Evolutionary conservation across 148 eudicot species (phyloP).

Genomic region (Silene conica): DNA sequence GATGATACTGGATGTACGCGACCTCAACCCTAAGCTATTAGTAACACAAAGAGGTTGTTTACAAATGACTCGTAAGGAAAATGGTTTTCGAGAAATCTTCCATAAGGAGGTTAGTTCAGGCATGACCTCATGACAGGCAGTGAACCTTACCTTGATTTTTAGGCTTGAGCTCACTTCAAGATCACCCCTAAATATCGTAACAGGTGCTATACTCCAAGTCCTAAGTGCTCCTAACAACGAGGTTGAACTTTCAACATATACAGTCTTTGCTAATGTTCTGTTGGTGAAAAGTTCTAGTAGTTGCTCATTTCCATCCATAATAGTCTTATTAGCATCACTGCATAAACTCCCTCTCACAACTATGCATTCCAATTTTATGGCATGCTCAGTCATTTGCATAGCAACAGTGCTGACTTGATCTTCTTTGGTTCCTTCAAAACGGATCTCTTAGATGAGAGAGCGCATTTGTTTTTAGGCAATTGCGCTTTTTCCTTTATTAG

Average conservation of each 20-base stretch:
- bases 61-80: background rate
- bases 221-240: conserved; percentile 86
- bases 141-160: conserved; percentile 71
- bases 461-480: conserved; percentile 83
- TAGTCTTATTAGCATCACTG: conserved; percentile 36
- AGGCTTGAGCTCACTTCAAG: conserved; percentile 70
- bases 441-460: conserved; percentile 72
- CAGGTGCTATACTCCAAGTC: conserved; percentile 85
- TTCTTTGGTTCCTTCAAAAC: conserved; percentile 81
- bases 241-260: conserved; percentile 68
- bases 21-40: background rate
- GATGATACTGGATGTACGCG: background rate
- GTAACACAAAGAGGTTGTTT: background rate
- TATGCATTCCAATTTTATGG: conserved; percentile 86
- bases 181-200: conserved; percentile 88
- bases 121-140: background rate
- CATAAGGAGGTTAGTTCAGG: background rate
- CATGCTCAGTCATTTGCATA: conserved; percentile 65
- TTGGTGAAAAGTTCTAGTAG: conserved; percentile 54
- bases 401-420: conserved; percentile 89
- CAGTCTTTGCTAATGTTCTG: conserved; percentile 55
- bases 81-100: background rate
- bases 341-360: conserved; percentile 51
- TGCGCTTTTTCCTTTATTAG: conserved; percentile 83
- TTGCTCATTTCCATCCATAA: conserved; percentile 75